phyloP scores from a whole-genome alignment of 371 early-diverging fungal species.

The Lichtheimia ornata region DNA sequence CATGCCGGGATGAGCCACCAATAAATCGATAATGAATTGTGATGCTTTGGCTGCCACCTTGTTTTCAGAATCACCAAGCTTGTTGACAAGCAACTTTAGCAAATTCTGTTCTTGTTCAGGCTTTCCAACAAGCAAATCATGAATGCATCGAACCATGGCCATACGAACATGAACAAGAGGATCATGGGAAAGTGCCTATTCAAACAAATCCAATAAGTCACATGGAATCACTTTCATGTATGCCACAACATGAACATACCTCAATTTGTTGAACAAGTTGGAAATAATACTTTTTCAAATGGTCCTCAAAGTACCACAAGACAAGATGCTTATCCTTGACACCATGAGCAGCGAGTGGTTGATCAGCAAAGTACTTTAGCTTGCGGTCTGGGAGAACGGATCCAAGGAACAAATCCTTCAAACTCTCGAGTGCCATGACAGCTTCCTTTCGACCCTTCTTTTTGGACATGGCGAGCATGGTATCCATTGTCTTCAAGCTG shows the following conservation, averaged over 20 bases:
- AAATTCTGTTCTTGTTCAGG: conserved; percentile 97
- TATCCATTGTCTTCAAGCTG: conserved; percentile 73
- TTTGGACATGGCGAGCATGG: conserved; percentile 81
- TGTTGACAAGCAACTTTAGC: conserved; percentile 89
- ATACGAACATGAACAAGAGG: conserved; percentile 80
- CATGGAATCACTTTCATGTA: neutral
- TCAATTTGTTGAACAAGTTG: conserved; percentile 85
- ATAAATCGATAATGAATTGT: conserved; percentile 71
- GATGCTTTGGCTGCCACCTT: conserved; percentile 86
- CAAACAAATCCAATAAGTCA: neutral
- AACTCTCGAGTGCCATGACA: conserved; percentile 79
- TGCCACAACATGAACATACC: conserved; percentile 33
- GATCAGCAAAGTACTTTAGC: conserved; percentile 88
- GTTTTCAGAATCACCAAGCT: conserved; percentile 90
- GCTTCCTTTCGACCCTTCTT: conserved; percentile 91
- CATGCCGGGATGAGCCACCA: conserved; percentile 86
- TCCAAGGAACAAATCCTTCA: conserved; percentile 88
- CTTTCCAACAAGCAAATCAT: conserved; percentile 78
- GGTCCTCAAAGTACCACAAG: conserved; percentile 92
- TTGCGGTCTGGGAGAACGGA: conserved; percentile 82
- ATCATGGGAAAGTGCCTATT: conserved; percentile 78
- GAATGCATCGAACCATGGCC: conserved; percentile 73
- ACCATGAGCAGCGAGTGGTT: conserved; percentile 64
- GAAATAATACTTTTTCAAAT: conserved; percentile 86
- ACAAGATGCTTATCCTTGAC: conserved; percentile 75